Percentiles rank a stretch among this genome's conserved stretches.
phyloP scores from a whole-genome alignment of 345 rosid species.

The Passiflora organensis region DNA sequence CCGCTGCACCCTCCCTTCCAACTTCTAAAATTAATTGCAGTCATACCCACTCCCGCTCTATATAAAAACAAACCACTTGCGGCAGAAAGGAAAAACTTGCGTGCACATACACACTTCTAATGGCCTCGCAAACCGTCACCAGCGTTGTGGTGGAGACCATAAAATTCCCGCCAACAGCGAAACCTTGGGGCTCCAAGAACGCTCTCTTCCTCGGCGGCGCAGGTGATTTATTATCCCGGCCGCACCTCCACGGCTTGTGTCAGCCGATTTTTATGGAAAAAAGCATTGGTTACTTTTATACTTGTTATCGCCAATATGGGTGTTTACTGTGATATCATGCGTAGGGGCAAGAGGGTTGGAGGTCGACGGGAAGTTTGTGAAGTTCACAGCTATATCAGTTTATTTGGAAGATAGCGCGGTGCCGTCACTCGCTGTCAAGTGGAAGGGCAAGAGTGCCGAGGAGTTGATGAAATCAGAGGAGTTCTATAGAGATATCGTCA shows the following conservation, averaged over 20 bases:
- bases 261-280: background rate
- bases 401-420: constrained; percentile 60
- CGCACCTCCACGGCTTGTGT: background rate
- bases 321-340: constrained; percentile 3
- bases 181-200: constrained; percentile 60
- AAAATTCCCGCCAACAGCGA: constrained; percentile 47
- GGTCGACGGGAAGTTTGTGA: constrained; percentile 61
- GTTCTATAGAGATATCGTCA: constrained; percentile 72
- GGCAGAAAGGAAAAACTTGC: too few relatives aligned
- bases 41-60: too few relatives aligned
- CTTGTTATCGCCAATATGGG: background rate
- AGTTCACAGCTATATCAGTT: constrained; percentile 77
- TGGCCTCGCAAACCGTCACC: constrained; percentile 10
- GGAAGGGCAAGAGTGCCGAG: constrained; percentile 54
- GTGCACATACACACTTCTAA: too few relatives aligned
- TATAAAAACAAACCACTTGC: too few relatives aligned
- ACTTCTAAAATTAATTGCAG: too few relatives aligned
- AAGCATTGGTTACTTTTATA: background rate
- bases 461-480: constrained; percentile 59
- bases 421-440: constrained; percentile 48
- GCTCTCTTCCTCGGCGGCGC: constrained; percentile 80
- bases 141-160: constrained; percentile 44
- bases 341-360: constrained; percentile 79
- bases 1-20: too few relatives aligned
- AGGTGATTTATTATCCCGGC: constrained; percentile 32